These are phyloP conservation scores for Cryptococcus sp. DNA, from an alignment of 1,284 basidiomycete genomes.

Conservation along the genomic window DNA sequence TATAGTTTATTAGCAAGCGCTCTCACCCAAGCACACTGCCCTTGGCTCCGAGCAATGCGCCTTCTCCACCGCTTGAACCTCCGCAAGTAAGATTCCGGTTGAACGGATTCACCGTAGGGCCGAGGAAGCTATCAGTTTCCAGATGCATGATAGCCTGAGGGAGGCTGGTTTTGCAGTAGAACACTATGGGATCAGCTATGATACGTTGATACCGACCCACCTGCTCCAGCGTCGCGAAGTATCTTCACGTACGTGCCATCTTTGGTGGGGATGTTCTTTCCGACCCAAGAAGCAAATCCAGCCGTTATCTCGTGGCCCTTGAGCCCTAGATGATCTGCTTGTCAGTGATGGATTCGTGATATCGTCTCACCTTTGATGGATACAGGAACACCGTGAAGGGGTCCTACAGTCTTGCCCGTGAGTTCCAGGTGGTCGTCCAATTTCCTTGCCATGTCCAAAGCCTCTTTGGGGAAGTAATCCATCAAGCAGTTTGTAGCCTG, in stretches of 20 bases:
- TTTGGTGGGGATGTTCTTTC: not conserved
- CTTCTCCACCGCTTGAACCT: constrained; percentile 64
- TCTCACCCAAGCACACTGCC: constrained; percentile 33
- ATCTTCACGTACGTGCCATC: constrained; percentile 17
- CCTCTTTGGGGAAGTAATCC: constrained; percentile 66
- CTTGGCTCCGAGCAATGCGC: constrained; percentile 56
- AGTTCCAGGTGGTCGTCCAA: constrained; percentile 61
- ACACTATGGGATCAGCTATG: constrained; percentile 18
- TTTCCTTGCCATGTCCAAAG: constrained; percentile 60
- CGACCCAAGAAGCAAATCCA: constrained; percentile 2
- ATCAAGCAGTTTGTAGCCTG: constrained; percentile 66
- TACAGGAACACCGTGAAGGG: constrained; percentile 65
- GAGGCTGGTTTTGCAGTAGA: constrained; percentile 28
- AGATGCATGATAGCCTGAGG: constrained; percentile 41
- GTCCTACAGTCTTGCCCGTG: constrained; percentile 60
- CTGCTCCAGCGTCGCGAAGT: constrained; percentile 33
- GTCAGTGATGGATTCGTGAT: not conserved
- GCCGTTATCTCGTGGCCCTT: constrained; percentile 23
- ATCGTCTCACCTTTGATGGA: constrained; percentile 57
- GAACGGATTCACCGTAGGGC: constrained; percentile 52
- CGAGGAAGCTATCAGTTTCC: constrained; percentile 37
- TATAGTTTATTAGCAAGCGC: not conserved
- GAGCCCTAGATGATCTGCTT: constrained; percentile 33
- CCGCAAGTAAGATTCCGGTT: constrained; percentile 61
- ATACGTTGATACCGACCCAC: not conserved